phyloP scores from a whole-genome alignment of 306 rosid genomes.

The Geum urbanum region DNA sequence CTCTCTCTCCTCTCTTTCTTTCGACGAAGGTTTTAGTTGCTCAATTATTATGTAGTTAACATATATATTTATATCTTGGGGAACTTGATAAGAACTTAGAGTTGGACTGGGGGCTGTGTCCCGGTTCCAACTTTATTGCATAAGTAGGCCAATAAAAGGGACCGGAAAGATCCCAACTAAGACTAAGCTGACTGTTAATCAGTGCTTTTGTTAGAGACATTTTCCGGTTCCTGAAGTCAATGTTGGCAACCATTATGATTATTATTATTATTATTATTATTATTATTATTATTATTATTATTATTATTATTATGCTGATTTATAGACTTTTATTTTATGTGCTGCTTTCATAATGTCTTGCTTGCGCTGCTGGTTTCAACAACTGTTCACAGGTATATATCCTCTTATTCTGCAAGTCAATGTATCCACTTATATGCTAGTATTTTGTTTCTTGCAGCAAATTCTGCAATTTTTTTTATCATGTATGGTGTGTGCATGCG shows the following conservation, averaged over 20 bases:
- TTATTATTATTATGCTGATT: not conserved
- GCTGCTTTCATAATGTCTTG: not conserved
- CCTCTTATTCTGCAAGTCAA: too few species aligned
- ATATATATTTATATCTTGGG: not conserved
- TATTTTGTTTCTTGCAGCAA: too few species aligned
- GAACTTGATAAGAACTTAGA: conserved; percentile 10
- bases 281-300: not conserved
- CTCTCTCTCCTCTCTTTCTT: not conserved
- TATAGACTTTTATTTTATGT: not conserved
- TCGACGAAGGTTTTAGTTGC: not conserved
- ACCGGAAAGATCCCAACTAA: conserved; percentile 14
- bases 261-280: not conserved
- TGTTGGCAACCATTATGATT: conserved; percentile 7
- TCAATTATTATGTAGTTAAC: not conserved
- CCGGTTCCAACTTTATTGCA: not conserved
- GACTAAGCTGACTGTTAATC: conserved; percentile 5
- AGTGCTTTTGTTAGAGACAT: conserved; percentile 18
- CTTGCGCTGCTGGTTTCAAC: not conserved
- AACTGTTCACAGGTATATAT: not conserved
- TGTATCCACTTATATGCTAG: too few species aligned
- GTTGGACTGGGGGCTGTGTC: conserved; percentile 3
- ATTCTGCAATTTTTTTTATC: too few species aligned
- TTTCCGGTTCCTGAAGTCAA: conserved; percentile 14
- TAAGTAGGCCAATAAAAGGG: conserved; percentile 26
- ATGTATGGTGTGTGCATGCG: too few species aligned